These are phyloP conservation scores for Epichloe bromicola DNA, from an alignment of 2,329 filamentous ascomycete genomes.

Conservation along the genomic window DNA sequence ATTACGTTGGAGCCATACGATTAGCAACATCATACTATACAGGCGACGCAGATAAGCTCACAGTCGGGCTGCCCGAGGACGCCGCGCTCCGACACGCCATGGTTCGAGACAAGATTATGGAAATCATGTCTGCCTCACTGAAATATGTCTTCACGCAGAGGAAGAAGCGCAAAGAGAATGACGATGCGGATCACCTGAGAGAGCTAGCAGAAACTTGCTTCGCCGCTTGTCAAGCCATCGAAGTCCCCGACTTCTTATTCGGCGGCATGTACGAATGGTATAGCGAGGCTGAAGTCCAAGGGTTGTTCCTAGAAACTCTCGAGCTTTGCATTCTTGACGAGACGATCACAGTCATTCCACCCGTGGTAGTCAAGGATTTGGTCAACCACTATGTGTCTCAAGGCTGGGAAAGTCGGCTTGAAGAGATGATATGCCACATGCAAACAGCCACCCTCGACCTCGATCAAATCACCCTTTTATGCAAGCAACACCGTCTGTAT, in stretches of 20 bases:
- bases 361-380: conserved; percentile 72
- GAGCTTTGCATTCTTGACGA: conserved; percentile 79
- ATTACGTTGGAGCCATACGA: conserved; percentile 83
- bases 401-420: conserved; percentile 64
- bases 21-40: conserved; percentile 87
- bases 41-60: conserved; percentile 85
- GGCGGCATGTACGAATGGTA: conserved; percentile 85
- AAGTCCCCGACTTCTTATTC: conserved; percentile 73
- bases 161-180: conserved; percentile 30
- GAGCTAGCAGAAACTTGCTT: conserved; percentile 78
- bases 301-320: conserved; percentile 74
- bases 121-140: conserved; percentile 86
- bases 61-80: conserved; percentile 84
- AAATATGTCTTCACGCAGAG: conserved; percentile 73
- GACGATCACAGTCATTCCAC: conserved; percentile 62
- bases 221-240: conserved; percentile 64
- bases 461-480: conserved; percentile 80
- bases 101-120: conserved; percentile 77
- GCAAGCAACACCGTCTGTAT: conserved; percentile 83
- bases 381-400: conserved; percentile 68
- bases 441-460: conserved; percentile 85
- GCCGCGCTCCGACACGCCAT: conserved; percentile 60
- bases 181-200: conserved; percentile 49
- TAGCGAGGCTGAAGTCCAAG: conserved; percentile 59
- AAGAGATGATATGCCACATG: conserved; percentile 90